These are phyloP conservation scores for Ophiostoma populinum DNA, from an alignment of 2,329 filamentous ascomycete species.

Conservation along the genomic window DNA sequence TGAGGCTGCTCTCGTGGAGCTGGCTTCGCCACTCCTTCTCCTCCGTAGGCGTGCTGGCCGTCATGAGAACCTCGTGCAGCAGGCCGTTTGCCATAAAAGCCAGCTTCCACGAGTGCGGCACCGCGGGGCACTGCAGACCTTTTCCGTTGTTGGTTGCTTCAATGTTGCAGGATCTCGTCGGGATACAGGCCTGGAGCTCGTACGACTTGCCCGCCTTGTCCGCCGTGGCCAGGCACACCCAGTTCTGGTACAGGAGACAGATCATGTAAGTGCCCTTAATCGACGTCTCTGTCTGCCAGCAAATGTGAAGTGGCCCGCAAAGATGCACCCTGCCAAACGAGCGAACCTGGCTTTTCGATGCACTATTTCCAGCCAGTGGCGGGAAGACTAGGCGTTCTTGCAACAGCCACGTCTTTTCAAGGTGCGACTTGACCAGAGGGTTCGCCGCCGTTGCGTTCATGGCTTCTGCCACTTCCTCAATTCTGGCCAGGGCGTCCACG, in stretches of 20 bases:
- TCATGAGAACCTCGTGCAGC: constrained; percentile 72
- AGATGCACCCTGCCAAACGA: constrained; percentile 64
- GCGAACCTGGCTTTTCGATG: constrained; percentile 50
- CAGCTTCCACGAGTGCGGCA: constrained; percentile 81
- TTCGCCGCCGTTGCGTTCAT: constrained; percentile 79
- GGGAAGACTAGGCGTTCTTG: constrained; percentile 67
- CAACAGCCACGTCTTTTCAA: constrained; percentile 71
- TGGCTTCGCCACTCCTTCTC: constrained; percentile 62
- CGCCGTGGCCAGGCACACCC: constrained; percentile 57
- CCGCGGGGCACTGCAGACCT: constrained; percentile 76
- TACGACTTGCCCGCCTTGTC: constrained; percentile 50
- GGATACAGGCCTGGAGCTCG: constrained; percentile 56
- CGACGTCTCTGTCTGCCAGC: constrained; percentile 55
- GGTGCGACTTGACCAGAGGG: constrained; percentile 44
- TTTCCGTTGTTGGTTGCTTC: constrained; percentile 60
- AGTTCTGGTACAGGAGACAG: constrained; percentile 66
- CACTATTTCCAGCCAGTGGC: constrained; percentile 32
- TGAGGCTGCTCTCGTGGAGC: constrained; percentile 34
- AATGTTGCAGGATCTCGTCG: constrained; percentile 45
- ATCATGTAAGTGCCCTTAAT: constrained; percentile 70
- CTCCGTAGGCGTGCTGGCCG: constrained; percentile 67
- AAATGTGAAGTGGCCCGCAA: constrained; percentile 69
- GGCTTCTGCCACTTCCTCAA: constrained; percentile 58
- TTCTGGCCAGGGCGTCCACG: constrained; percentile 49
- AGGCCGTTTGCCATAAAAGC: constrained; percentile 63